A percentile compares a stretch with the other conserved stretches of the same genome.
phyloP scores from a whole-genome alignment of 2,329 filamentous ascomycete species.

The Diaporthe citri region DNA sequence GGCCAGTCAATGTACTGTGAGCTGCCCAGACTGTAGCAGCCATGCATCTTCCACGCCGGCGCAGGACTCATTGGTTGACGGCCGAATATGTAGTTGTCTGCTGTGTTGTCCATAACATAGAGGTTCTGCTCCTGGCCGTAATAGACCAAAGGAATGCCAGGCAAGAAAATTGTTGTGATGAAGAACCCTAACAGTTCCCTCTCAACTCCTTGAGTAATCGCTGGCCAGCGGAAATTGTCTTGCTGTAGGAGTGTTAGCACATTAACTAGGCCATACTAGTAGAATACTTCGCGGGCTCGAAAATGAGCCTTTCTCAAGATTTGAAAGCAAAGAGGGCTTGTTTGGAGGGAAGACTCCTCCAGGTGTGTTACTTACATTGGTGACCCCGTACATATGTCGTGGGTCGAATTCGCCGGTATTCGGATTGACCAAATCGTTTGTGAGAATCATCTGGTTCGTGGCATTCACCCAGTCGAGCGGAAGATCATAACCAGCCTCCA shows the following conservation, averaged over 20 bases:
- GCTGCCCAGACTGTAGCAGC: constrained; percentile 68
- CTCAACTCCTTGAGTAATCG: constrained; percentile 67
- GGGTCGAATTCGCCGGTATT: constrained; percentile 72
- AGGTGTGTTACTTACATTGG: background rate
- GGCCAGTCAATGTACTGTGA: constrained; percentile 69
- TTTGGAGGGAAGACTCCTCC: background rate
- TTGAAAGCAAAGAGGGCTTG: constrained; percentile 49
- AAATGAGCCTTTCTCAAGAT: background rate
- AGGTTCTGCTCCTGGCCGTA: constrained; percentile 76
- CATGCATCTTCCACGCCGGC: constrained; percentile 73
- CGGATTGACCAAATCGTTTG: constrained; percentile 68
- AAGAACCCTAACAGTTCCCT: constrained; percentile 68
- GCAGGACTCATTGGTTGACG: constrained; percentile 71
- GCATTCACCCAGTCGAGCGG: constrained; percentile 63
- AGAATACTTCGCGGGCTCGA: background rate
- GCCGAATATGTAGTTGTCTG: constrained; percentile 73
- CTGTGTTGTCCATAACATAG: constrained; percentile 72
- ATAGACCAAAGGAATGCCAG: constrained; percentile 70
- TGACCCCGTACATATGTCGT: constrained; percentile 68
- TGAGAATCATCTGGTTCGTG: constrained; percentile 67
- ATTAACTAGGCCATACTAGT: background rate
- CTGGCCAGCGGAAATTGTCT: constrained; percentile 74
- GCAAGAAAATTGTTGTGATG: constrained; percentile 69
- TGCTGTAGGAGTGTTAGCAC: constrained; percentile 50
- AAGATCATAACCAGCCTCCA: constrained; percentile 66